Evolutionary conservation across 148 eudicot genomes (phyloP).

Genomic region (Spergularia marina): DNA sequence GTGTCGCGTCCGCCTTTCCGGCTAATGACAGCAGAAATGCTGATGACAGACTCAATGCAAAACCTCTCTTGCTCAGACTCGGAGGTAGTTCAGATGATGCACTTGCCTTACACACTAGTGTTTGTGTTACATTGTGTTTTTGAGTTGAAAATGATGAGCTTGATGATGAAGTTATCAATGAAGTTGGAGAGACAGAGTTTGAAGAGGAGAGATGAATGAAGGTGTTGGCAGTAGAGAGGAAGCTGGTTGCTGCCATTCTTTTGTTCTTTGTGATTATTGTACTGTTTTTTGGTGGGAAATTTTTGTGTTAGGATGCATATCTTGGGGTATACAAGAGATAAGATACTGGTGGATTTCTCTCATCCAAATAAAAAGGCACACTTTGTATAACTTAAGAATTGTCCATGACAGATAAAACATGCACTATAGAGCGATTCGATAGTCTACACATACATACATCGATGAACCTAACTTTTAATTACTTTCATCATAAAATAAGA

Average conservation of each 20-base stretch:
- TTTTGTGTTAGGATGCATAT: constrained; percentile 16
- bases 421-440: no score
- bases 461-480: no score
- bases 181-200: constrained; percentile 18
- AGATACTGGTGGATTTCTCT: constrained; percentile 40
- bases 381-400: no score
- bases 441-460: no score
- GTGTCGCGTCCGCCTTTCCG: constrained; percentile 56
- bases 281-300: constrained; percentile 2
- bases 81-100: not conserved
- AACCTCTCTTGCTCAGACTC: constrained; percentile 39
- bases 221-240: constrained; percentile 57
- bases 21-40: constrained; percentile 42
- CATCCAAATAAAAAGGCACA: constrained; percentile 12
- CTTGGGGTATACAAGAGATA: constrained; percentile 35
- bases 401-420: no score
- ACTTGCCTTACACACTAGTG: constrained; percentile 5
- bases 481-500: no score
- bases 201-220: constrained; percentile 36
- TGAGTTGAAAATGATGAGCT: constrained; percentile 12
- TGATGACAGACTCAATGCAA: constrained; percentile 53
- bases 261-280: not conserved
- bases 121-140: constrained; percentile 27
- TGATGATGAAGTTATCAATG: constrained; percentile 26
- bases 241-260: constrained; percentile 60